phyloP scores from a whole-genome alignment of 495 filamentous ascomycete species.

The Xylaria longipes region DNA sequence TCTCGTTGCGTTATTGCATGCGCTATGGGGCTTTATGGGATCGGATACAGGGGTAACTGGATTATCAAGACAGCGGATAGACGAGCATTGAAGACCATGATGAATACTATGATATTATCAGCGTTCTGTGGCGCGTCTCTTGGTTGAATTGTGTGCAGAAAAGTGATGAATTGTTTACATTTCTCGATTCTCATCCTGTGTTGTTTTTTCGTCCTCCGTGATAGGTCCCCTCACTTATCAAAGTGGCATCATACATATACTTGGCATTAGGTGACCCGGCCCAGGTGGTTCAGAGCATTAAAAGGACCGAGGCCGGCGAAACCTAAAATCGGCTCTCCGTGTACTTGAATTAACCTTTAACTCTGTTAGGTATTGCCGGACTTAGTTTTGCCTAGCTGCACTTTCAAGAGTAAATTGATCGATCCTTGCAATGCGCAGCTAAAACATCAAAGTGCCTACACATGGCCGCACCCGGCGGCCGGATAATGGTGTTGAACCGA shows the following conservation, averaged over 20 bases:
- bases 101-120: not conserved
- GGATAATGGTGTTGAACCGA: no score
- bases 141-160: not conserved
- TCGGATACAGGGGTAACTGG: not conserved
- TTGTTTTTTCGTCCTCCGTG: not conserved
- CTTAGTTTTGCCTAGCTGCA: not conserved
- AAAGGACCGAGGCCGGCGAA: not conserved
- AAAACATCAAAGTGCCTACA: no score
- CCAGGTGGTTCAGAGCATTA: not conserved
- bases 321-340: not conserved
- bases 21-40: not conserved
- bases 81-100: not conserved
- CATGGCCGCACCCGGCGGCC: no score
- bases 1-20: constrained; percentile 5
- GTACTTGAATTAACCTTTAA: not conserved
- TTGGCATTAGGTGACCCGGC: not conserved
- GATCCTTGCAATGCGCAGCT: no score
- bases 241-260: not conserved
- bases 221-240: not conserved
- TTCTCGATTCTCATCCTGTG: not conserved
- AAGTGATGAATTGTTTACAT: no score
- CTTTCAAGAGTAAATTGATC: no score
- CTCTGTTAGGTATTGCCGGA: no score
- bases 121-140: not conserved
- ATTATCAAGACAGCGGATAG: not conserved